Evolutionary conservation across 768 basidiomycete species (phyloP).

Genomic region (Naematelia aurantialba): DNA sequence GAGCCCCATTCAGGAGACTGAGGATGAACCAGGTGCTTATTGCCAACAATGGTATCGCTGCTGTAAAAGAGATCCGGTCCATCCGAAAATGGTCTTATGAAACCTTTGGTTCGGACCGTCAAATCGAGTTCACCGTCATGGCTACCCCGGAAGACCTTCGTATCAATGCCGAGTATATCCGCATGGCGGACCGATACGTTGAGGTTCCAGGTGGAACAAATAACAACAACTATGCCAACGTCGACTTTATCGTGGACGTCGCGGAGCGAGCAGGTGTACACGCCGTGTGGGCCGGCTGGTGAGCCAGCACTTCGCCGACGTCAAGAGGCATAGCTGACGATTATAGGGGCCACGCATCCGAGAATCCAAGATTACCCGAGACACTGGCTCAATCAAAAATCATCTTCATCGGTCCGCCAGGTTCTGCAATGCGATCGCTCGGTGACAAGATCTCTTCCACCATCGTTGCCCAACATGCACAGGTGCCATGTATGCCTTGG

Average conservation of each 20-base stretch:
- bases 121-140: conserved; percentile 99
- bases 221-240: conserved; percentile 99
- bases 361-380: conserved; percentile 95
- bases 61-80: conserved; percentile 98
- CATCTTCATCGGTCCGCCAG: conserved; percentile 98
- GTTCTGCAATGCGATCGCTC: conserved; percentile 96
- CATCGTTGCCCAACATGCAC: conserved; percentile 93
- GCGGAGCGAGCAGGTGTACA: conserved; percentile 96
- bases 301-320: conserved; percentile 17
- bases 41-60: conserved; percentile 98
- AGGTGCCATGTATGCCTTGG: conserved; percentile 99
- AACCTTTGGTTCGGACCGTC: conserved; percentile 92
- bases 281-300: conserved; percentile 99
- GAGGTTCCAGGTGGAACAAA: conserved; percentile 98
- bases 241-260: conserved; percentile 96
- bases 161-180: conserved; percentile 99
- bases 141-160: conserved; percentile 92
- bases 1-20: conserved; percentile 3
- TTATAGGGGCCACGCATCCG: conserved; percentile 83
- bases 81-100: conserved; percentile 99
- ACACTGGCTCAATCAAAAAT: conserved; percentile 88
- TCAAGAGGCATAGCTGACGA: neutral
- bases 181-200: conserved; percentile 98
- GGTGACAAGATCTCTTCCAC: conserved; percentile 99
- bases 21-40: conserved; percentile 72